These are phyloP conservation scores for Albifimbria verrucaria DNA, from an alignment of 2,329 filamentous ascomycete genomes.

Conservation along the genomic window DNA sequence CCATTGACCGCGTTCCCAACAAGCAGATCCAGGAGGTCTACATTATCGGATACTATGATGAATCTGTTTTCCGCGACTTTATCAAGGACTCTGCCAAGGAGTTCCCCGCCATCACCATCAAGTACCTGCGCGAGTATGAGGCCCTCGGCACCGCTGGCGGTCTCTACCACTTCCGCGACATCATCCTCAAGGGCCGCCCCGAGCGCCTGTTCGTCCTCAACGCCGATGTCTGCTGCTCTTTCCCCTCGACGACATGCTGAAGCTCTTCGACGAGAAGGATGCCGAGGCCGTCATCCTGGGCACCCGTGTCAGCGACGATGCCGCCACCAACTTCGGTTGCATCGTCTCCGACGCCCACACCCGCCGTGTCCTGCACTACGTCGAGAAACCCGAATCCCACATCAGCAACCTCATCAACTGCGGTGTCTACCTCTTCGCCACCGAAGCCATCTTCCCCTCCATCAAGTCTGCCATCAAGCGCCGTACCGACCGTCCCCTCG, in stretches of 20 bases:
- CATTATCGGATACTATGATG: conserved; percentile 98
- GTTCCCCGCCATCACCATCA: conserved; percentile 81
- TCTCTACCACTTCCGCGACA: conserved; percentile 98
- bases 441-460: conserved; percentile 93
- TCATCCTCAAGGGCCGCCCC: conserved; percentile 91
- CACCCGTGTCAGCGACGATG: conserved; percentile 85
- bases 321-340: conserved; percentile 94
- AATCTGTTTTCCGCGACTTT: conserved; percentile 94
- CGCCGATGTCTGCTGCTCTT: conserved; percentile 97
- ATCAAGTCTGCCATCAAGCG: conserved; percentile 95
- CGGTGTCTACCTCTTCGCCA: conserved; percentile 95
- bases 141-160: conserved; percentile 93
- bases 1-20: conserved; percentile 83
- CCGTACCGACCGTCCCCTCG: conserved; percentile 81
- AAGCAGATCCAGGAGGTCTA: conserved; percentile 84
- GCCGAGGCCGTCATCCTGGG: conserved; percentile 96
- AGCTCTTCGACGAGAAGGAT: conserved; percentile 89
- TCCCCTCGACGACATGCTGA: conserved; percentile 96
- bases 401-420: conserved; percentile 99
- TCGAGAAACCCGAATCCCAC: conserved; percentile 96
- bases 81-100: conserved; percentile 85
- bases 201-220: conserved; percentile 97
- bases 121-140: conserved; percentile 96
- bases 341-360: conserved; percentile 93
- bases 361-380: conserved; percentile 95